Base-by-base conservation (phyloP, 805 yeast species). In the Nakazawaea sp. region DNA sequence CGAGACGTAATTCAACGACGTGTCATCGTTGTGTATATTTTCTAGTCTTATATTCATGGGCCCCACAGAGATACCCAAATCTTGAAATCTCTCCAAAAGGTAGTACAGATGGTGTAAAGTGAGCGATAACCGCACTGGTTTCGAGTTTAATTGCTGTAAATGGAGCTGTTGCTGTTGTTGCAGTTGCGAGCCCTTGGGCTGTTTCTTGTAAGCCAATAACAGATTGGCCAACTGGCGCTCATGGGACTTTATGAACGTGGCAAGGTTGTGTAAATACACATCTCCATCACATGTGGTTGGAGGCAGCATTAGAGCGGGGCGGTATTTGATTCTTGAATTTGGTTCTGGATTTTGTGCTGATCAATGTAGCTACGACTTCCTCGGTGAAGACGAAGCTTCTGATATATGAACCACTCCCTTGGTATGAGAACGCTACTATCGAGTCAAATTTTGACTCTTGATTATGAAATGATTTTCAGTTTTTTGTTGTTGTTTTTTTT, bases 41-140 rank as follows among this genome's bases (percentile, higher is more conserved):
- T 78, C 82, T 17, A 78, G 55, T 44, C 81, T 61, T 32, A 78
- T 62, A 48, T 73, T 72, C 55, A 78, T 58, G 3, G 85, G 84
- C 0, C 86, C 86, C 8, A 78, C 75, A 21, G 70, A 39, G 48
- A 66, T 44, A 43, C 65, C 56, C 51, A 71, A 38, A 40, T 64
- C 60, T 63, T 77, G 56, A 38, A 79, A 75, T 36, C 71, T 62
- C 29, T 77, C 82, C n/a, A 75, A 54, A 17, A 78, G 61, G 46
- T 70, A 78, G 49, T 74, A 79, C 20, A 78, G 59, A 51, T 79
- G 85, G 51, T 78, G 86, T 19, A 77, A 59, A 13, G 83, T 75
- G 36, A 79, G 59, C 11, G 73, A 68, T 17, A 79, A 58, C 41
- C 83, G 56, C 11, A 73, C 69, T 0, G 82, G 80, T 46, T 75